phyloP scores from a whole-genome alignment of 208 protist species.

The Leishmania aethiopica region DNA sequence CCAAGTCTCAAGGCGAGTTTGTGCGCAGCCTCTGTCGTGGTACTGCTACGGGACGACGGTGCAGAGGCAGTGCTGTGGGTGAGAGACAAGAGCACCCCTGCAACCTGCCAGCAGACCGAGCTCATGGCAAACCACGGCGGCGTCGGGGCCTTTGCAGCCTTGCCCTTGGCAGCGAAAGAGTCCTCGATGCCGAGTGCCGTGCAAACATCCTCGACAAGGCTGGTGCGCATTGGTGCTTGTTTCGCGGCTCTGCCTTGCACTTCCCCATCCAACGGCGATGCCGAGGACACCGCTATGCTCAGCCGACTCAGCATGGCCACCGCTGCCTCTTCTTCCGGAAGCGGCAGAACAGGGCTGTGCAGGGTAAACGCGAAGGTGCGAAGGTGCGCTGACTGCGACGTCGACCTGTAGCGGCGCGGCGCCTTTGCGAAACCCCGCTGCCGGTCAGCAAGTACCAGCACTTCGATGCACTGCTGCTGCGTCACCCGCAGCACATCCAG shows the following conservation, averaged over 20 bases:
- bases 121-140: constrained; percentile 45
- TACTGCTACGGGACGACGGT: not conserved
- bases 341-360: constrained; percentile 38
- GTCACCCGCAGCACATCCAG: constrained; percentile 11
- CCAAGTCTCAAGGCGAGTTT: constrained; percentile 13
- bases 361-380: constrained; percentile 52
- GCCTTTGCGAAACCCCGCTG: constrained; percentile 14
- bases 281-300: not conserved
- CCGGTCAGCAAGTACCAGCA: constrained; percentile 26
- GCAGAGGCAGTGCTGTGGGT: not conserved
- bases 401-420: not conserved
- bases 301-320: constrained; percentile 35
- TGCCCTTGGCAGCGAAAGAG: not conserved
- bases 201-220: constrained; percentile 1
- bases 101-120: constrained; percentile 48
- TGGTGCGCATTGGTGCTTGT: not conserved
- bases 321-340: constrained; percentile 44
- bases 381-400: constrained; percentile 45
- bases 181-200: not conserved
- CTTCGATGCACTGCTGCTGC: constrained; percentile 33
- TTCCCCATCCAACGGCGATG: not conserved
- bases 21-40: not conserved
- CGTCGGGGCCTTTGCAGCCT: not conserved
- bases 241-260: not conserved
- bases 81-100: constrained; percentile 30